Percentiles rank a stretch among this genome's conserved stretches.
These are phyloP conservation scores for Beverwykella pulmonaria DNA, from an alignment of 495 filamentous ascomycete species.

Conservation along the genomic window DNA sequence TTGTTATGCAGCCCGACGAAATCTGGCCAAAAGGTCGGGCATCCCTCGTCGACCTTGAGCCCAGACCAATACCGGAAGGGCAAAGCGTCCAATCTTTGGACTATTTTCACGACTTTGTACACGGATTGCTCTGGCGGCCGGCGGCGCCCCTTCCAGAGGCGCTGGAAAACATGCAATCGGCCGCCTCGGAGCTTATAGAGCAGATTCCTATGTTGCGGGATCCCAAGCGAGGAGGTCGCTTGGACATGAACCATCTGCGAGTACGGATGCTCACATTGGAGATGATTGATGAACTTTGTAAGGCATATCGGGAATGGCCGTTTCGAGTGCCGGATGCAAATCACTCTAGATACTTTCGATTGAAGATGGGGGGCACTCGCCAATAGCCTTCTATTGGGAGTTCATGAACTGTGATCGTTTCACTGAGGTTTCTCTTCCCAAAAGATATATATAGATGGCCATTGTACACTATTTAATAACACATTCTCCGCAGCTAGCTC, in stretches of 20 bases:
- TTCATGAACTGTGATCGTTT: neutral
- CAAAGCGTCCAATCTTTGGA: constrained; percentile 25
- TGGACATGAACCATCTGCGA: constrained; percentile 44
- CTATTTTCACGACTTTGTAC: constrained; percentile 1
- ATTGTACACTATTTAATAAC: constrained; percentile 7
- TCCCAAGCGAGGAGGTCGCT: constrained; percentile 46
- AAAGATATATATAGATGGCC: neutral
- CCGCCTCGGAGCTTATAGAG: constrained; percentile 39
- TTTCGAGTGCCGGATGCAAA: constrained; percentile 41
- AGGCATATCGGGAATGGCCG: constrained; percentile 63
- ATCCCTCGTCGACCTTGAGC: constrained; percentile 47
- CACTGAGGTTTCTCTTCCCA: neutral
- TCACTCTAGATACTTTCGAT: constrained; percentile 22
- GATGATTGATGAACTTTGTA: constrained; percentile 55
- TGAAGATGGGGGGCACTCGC: neutral
- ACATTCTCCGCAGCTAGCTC: neutral
- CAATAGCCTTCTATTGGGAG: too few species aligned
- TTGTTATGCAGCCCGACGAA: constrained; percentile 56
- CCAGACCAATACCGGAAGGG: constrained; percentile 21
- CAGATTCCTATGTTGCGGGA: constrained; percentile 47
- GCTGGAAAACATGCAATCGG: constrained; percentile 49
- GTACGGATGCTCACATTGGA: constrained; percentile 49
- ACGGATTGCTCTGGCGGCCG: constrained; percentile 24
- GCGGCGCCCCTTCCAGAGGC: constrained; percentile 43
- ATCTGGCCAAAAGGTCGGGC: constrained; percentile 53